Base-by-base conservation (phyloP, 2,329 filamentous ascomycete genomes). In the Hymenoscyphus fraxineus region DNA sequence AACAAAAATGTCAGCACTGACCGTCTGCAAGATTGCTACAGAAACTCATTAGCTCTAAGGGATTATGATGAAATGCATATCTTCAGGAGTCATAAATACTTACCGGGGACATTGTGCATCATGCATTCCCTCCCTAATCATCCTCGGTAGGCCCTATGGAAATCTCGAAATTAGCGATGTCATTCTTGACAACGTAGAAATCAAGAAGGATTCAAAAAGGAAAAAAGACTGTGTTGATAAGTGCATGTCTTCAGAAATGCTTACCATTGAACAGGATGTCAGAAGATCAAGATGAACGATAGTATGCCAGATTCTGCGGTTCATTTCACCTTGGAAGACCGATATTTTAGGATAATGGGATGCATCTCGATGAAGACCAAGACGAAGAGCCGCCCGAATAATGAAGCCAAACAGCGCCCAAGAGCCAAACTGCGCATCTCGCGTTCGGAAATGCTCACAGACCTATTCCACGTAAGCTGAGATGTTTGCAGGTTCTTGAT, bases 41-140 rank as follows among this genome's bases (percentile, higher is more conserved):
- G 6, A 35, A 35, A 10, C 9, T 35, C 4, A 35, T 35, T 10
- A 35, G 35, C 35, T 35, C 35, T 35, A 7, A 35, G 7, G 35
- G 7, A 7, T 35, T 7, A 6, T 7, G 35, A 35, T 6, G 35
- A 3, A 35, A 35, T 6, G 35, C 9, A 35, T 35, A 10, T 35
- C 6, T 35, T 35, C 35, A 35, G 35, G 9, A 6, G 35, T 10
- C 9, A 1, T 35, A 10, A 35, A 6, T 10, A 35, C 35, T 35
- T 35, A 35, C 35, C 35, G 6, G 9, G 88, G 87, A 16, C 86
- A 73, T 3, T 80, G 77, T 0, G 86, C 88, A 70, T 91, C 88
- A 59, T 81, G 84, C 67, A 89, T 86, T 35, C 85, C 82, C 39
- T 83, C 81, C 64, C 84, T 81, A 59, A 90, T 80, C 85, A 90